phyloP scores from a whole-genome alignment of 2,329 filamentous ascomycete species.

The Alternaria sp. region DNA sequence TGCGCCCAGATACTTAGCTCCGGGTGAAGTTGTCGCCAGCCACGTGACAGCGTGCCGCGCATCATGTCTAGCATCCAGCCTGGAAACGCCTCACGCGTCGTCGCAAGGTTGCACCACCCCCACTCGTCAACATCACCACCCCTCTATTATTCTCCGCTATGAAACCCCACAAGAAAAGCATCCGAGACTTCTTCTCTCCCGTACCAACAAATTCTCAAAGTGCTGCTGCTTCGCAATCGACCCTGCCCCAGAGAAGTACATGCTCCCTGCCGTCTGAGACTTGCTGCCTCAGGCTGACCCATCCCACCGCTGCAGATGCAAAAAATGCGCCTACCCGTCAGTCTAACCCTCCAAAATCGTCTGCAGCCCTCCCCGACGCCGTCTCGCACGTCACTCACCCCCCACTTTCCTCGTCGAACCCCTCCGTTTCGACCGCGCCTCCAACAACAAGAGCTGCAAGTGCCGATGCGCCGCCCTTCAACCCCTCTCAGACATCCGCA shows the following conservation, averaged over 20 bases:
- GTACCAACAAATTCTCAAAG: constrained; percentile 38
- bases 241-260: constrained; percentile 36
- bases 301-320: constrained; percentile 7
- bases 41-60: constrained; percentile 28
- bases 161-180: constrained; percentile 42
- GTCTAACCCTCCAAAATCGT: not conserved
- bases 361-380: not conserved
- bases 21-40: not conserved
- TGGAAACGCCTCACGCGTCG: constrained; percentile 2
- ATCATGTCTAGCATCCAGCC: not conserved
- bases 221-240: constrained; percentile 15
- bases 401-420: not conserved
- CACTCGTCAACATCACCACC: not conserved
- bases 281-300: constrained; percentile 6
- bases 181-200: constrained; percentile 59
- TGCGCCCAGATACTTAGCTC: constrained; percentile 3
- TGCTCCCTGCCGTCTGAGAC: not conserved
- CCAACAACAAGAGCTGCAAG: constrained; percentile 4
- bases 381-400: not conserved
- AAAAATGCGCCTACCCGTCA: constrained; percentile 1
- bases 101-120: constrained; percentile 8
- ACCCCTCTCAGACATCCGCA: constrained; percentile 37
- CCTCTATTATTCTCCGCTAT: constrained; percentile 10
- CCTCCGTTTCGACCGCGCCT: constrained; percentile 13
- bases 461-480: constrained; percentile 21